Percentiles rank a stretch among this genome's conserved stretches.
phyloP scores from a whole-genome alignment of 1,139 yeast genomes.

The Yamadazyma diospyri region DNA sequence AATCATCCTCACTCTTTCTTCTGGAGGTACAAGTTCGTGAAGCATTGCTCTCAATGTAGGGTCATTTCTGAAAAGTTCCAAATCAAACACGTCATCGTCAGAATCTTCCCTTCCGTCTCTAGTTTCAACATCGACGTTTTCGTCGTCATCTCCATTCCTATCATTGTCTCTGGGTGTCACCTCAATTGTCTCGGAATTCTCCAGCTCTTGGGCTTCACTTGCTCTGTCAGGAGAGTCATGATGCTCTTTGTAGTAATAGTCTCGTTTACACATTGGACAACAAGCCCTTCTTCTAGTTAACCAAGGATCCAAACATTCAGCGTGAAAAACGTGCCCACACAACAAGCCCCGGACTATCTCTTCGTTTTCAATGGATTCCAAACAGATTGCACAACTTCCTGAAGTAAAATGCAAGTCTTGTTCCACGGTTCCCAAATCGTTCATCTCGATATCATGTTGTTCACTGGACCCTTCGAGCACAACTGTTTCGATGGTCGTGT shows the following conservation, averaged over 20 bases:
- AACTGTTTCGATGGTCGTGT: neutral
- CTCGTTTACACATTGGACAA: conserved; percentile 83
- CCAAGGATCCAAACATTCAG: conserved; percentile 83
- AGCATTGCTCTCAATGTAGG: conserved; percentile 38
- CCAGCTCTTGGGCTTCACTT: conserved; percentile 2
- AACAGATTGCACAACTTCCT: conserved; percentile 80
- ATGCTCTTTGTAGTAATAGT: conserved; percentile 47
- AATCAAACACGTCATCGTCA: conserved; percentile 29
- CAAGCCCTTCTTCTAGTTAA: conserved; percentile 70
- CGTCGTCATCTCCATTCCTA: neutral
- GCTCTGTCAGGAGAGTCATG: conserved; percentile 6
- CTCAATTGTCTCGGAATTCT: neutral
- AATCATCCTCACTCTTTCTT: conserved; percentile 37
- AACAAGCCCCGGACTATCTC: conserved; percentile 68
- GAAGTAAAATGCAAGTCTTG: conserved; percentile 51
- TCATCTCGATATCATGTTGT: conserved; percentile 7
- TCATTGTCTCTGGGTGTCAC: neutral
- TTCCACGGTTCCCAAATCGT: conserved; percentile 6
- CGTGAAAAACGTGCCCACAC: conserved; percentile 84
- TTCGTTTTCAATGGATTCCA: conserved; percentile 59
- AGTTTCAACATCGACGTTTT: neutral
- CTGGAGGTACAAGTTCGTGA: conserved; percentile 38
- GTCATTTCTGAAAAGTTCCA: conserved; percentile 39
- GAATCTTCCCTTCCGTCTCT: conserved; percentile 11
- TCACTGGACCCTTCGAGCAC: neutral